Conservation (phyloP, 176 grass and related monocot genomes). For the Urochloa ruziziensis region DNA sequence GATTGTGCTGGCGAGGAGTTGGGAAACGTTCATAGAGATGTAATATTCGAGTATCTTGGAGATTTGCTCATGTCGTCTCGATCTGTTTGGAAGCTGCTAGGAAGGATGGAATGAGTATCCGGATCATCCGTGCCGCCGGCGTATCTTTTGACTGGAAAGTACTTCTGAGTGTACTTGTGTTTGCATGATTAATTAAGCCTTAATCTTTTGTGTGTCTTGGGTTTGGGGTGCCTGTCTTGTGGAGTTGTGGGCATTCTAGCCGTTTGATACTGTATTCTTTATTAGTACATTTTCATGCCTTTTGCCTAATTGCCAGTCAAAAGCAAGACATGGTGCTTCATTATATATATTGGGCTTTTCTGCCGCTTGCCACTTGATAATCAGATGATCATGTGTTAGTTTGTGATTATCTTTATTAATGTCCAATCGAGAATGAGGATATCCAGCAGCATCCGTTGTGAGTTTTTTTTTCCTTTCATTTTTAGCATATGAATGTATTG, state of each 20-base stretch:
- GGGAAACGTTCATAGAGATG: conserved; percentile 26
- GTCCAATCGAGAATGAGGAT: neutral
- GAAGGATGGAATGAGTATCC: conserved; percentile 42
- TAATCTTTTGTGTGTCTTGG: conserved; percentile 16
- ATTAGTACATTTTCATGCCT: conserved; percentile 19
- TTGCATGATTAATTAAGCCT: conserved; percentile 28
- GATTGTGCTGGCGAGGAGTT: conserved; percentile 35
- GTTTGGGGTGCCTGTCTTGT: conserved; percentile 29
- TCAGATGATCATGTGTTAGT: conserved; percentile 3
- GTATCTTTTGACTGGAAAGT: conserved; percentile 57
- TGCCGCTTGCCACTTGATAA: conserved; percentile 27
- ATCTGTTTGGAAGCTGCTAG: conserved; percentile 39
- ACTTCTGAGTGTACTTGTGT: conserved; percentile 43
- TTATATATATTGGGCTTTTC: conserved; percentile 17
- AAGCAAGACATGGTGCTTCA: conserved; percentile 7
- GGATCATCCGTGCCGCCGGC: conserved; percentile 31
- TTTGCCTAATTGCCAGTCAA: conserved; percentile 36
- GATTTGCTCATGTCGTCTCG: conserved; percentile 38
- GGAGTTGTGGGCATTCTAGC: conserved; percentile 33
- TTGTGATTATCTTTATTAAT: conserved; percentile 16
- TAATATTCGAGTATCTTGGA: conserved; percentile 40
- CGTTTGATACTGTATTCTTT: conserved; percentile 33
- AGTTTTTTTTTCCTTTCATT: neutral
- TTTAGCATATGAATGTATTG: neutral
- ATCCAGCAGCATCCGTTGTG: neutral